Evolutionary conservation across 2,329 filamentous ascomycete genomes (phyloP).

Genomic region (Pochonia chlamydosporia): DNA sequence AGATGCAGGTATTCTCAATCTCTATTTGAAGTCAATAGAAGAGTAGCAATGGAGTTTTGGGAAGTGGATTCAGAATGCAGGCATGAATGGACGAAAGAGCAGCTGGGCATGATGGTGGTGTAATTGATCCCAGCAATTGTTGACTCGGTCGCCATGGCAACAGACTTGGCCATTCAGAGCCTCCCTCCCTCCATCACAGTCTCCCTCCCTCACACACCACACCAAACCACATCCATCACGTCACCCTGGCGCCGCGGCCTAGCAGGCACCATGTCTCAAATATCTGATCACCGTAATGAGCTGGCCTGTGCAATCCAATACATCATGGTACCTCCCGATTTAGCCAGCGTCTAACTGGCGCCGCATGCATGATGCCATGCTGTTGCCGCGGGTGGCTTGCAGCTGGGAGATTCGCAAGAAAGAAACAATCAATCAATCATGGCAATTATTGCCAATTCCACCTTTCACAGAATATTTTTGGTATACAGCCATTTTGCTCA

Average conservation of each 20-base stretch:
- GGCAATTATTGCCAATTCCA: too few species aligned
- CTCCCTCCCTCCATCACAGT: not conserved
- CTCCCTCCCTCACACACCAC: too few species aligned
- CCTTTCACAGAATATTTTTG: too few species aligned
- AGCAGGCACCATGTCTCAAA: slow-evolving; percentile 9
- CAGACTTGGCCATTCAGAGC: slow-evolving; percentile 5
- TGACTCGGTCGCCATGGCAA: slow-evolving; percentile 29
- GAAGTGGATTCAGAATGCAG: slow-evolving; percentile 18
- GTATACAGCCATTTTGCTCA: too few species aligned
- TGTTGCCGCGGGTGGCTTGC: not conserved
- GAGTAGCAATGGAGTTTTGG: slow-evolving; percentile 11
- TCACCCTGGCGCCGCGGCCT: slow-evolving; percentile 13
- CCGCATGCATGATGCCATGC: not conserved
- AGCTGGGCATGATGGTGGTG: slow-evolving; percentile 17
- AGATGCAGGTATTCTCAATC: not conserved
- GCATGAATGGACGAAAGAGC: slow-evolving; percentile 15
- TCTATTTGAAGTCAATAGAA: slow-evolving; percentile 5
- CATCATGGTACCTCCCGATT: not conserved
- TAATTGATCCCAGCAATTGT: slow-evolving; percentile 21
- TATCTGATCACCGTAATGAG: not conserved
- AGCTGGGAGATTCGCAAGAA: too few species aligned
- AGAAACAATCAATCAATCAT: too few species aligned
- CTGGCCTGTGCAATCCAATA: not conserved
- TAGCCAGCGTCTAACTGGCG: not conserved
- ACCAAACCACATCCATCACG: too few species aligned